A percentile compares a stretch with the other conserved stretches of the same genome.
Evolutionary conservation across 371 early-diverging fungal genomes (phyloP).

Genomic region (Mortierella sp.): DNA sequence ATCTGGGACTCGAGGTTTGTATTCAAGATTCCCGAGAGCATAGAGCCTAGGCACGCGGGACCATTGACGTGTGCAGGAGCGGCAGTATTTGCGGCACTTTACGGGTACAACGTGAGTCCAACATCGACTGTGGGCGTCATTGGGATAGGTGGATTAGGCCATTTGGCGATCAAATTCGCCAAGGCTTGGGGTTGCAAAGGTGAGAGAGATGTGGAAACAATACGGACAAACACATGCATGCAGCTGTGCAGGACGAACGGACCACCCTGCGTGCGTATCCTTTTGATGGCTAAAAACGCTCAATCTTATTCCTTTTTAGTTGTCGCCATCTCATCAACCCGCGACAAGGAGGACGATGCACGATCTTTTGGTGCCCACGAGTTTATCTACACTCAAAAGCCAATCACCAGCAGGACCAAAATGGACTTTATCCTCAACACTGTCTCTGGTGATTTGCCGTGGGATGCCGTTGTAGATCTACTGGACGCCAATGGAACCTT

Average conservation of each 20-base stretch:
- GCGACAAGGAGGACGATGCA: conserved; percentile 72
- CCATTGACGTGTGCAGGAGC: conserved; percentile 72
- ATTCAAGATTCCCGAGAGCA: conserved; percentile 31
- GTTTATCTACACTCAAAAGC: conserved; percentile 58
- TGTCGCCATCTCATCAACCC: conserved; percentile 37
- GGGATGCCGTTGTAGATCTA: conserved; percentile 55
- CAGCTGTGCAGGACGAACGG: too few species aligned
- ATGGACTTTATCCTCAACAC: conserved; percentile 65
- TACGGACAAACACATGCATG: too few species aligned
- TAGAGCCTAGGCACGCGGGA: conserved; percentile 46
- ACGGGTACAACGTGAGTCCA: conserved; percentile 54
- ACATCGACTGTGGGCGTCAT: conserved; percentile 66
- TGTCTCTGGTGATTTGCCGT: conserved; percentile 57
- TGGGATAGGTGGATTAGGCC: conserved; percentile 76
- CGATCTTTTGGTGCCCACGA: conserved; percentile 73
- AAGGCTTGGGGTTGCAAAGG: conserved; percentile 33
- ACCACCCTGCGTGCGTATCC: too few species aligned
- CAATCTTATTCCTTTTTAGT: conserved; percentile 21
- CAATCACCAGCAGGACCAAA: conserved; percentile 49
- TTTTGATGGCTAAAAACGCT: too few species aligned
- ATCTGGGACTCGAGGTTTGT: conserved; percentile 62
- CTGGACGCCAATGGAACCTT: conserved; percentile 59
- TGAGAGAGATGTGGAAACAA: too few species aligned
- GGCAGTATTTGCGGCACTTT: conserved; percentile 65
- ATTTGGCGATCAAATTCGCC: conserved; percentile 72